Evolutionary conservation across 306 rosid genomes (phyloP).

Genomic region (Acacia melanoxylon): DNA sequence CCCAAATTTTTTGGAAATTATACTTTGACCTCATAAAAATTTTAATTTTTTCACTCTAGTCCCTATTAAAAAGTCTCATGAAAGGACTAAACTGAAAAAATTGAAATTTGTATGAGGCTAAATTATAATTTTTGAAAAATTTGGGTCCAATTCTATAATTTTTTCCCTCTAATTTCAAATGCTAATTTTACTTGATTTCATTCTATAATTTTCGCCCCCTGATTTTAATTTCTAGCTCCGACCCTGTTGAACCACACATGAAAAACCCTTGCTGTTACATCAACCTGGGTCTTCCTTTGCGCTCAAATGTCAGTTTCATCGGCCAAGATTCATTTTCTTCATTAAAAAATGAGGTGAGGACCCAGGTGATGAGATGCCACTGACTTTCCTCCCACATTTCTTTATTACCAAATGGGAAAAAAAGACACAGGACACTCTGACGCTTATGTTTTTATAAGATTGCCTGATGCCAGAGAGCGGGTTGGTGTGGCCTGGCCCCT

Average conservation of each 20-base stretch:
- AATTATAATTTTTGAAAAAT: too few species aligned
- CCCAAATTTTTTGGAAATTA: too few species aligned
- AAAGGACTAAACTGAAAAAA: too few species aligned
- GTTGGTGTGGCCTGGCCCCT: constrained; percentile 32
- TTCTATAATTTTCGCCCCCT: too few species aligned
- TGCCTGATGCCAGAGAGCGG: constrained; percentile 19
- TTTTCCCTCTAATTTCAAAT: too few species aligned
- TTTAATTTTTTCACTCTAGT: too few species aligned
- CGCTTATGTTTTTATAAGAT: constrained; percentile 2
- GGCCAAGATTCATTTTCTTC: constrained; percentile 18
- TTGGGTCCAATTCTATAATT: too few species aligned
- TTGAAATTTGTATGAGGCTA: too few species aligned
- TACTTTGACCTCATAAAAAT: too few species aligned
- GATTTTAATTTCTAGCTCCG: too few species aligned
- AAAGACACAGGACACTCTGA: neutral
- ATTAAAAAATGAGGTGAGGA: neutral
- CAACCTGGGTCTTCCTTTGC: neutral
- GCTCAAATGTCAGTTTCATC: neutral
- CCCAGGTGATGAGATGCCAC: constrained; percentile 25
- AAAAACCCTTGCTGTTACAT: neutral
- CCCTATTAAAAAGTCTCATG: too few species aligned
- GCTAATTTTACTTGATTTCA: too few species aligned
- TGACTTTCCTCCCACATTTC: neutral
- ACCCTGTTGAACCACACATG: neutral
- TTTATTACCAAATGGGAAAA: neutral